A percentile compares a stretch with the other conserved stretches of the same genome.
Conservation (phyloP, 305 asterid species). For the Fraxinus angustifolia region DNA sequence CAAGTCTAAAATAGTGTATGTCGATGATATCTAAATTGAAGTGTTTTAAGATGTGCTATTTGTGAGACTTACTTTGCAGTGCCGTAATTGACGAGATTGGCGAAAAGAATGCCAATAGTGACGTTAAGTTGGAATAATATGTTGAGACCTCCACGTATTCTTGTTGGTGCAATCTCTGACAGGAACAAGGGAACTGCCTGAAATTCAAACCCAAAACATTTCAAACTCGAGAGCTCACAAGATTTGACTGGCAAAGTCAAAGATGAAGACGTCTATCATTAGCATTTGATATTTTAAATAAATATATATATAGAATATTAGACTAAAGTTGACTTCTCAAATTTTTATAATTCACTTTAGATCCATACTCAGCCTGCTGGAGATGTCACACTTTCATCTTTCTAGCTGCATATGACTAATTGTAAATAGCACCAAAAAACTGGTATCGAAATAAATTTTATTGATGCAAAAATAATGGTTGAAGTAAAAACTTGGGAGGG, state of each 20-base stretch:
- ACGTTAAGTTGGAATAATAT: slow-evolving; percentile 83
- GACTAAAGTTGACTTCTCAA: background rate
- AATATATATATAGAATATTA: background rate
- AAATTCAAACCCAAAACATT: slow-evolving; percentile 8
- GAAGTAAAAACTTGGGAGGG: background rate
- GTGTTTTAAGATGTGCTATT: background rate
- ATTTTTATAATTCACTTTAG: background rate
- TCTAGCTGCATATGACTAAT: background rate
- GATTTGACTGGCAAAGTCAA: background rate
- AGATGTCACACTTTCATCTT: background rate
- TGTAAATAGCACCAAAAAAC: background rate
- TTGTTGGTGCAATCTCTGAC: slow-evolving; percentile 88
- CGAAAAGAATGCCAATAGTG: slow-evolving; percentile 82
- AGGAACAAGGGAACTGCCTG: slow-evolving; percentile 86
- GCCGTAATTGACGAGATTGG: slow-evolving; percentile 81
- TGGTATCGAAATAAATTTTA: background rate
- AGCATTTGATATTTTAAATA: background rate
- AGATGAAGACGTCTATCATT: background rate
- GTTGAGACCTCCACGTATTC: slow-evolving; percentile 89
- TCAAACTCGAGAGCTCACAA: background rate
- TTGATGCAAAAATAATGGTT: background rate
- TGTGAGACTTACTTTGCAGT: slow-evolving; percentile 49
- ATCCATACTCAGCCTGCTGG: background rate
- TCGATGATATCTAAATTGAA: background rate
- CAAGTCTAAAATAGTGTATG: background rate